These are phyloP conservation scores for Botrytis deweyae DNA, from an alignment of 2,329 filamentous ascomycete genomes.

Conservation along the genomic window DNA sequence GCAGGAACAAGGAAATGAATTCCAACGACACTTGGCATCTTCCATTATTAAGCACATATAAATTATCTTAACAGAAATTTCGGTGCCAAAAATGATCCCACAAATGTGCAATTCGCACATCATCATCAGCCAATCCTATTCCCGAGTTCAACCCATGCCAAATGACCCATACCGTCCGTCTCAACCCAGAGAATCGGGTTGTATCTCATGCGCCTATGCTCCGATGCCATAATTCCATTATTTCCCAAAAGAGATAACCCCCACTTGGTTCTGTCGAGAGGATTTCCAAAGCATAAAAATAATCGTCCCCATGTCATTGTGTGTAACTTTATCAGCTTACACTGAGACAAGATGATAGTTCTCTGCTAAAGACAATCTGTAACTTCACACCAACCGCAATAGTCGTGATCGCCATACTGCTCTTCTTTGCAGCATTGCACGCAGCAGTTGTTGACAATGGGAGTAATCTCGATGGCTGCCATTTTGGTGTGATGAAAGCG, in stretches of 20 bases:
- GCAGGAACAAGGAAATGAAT: conserved; percentile 11
- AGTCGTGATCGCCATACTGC: conserved; percentile 51
- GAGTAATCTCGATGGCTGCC: conserved; percentile 46
- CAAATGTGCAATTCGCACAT: neutral
- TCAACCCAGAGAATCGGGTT: conserved; percentile 8
- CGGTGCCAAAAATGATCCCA: neutral
- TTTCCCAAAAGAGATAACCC: neutral
- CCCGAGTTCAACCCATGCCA: neutral
- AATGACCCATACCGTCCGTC: neutral
- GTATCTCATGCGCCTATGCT: neutral
- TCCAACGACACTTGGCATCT: neutral
- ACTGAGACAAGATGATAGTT: neutral
- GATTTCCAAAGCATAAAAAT: neutral
- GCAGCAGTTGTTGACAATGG: conserved; percentile 52
- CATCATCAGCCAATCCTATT: neutral
- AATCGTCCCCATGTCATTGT: neutral
- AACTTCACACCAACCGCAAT: conserved; percentile 49
- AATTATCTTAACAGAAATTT: neutral
- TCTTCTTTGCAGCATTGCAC: conserved; percentile 52
- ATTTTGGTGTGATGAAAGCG: conserved; percentile 35
- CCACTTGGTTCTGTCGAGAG: neutral
- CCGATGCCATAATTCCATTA: conserved; percentile 10
- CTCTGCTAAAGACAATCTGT: conserved; percentile 32
- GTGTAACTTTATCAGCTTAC: conserved; percentile 1
- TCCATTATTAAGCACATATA: neutral